Conservation (phyloP, 208 protist genomes). For the Phytomonas serpens region DNA sequence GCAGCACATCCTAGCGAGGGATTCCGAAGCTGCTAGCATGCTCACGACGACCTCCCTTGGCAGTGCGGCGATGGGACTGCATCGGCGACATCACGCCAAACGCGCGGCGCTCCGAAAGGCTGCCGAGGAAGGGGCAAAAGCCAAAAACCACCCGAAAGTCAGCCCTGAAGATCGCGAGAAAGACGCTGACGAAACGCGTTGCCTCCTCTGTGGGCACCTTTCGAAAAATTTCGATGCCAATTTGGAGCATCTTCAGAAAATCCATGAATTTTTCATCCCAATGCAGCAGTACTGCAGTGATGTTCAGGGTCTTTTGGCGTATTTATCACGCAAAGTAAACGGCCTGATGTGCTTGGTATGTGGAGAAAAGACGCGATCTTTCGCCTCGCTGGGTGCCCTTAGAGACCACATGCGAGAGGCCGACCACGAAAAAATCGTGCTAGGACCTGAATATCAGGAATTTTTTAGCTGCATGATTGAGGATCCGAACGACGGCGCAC, state of each 20-base stretch:
- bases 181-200: slow-evolving; percentile 68
- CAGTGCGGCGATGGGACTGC: slow-evolving; percentile 81
- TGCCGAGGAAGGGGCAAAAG: slow-evolving; percentile 6
- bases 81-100: slow-evolving; percentile 82
- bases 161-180: slow-evolving; percentile 62
- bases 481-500: slow-evolving; percentile 30
- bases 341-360: slow-evolving; percentile 86
- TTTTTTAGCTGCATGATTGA: slow-evolving; percentile 71
- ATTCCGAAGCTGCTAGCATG: slow-evolving; percentile 72
- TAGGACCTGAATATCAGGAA: slow-evolving; percentile 75
- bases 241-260: slow-evolving; percentile 39
- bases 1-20: slow-evolving; percentile 79
- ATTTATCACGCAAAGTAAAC: slow-evolving; percentile 83
- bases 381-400: slow-evolving; percentile 62
- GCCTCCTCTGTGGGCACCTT: slow-evolving; percentile 71
- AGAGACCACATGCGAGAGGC: slow-evolving; percentile 81
- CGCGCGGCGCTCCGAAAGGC: slow-evolving; percentile 13
- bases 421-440: slow-evolving; percentile 69
- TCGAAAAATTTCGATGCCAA: slow-evolving; percentile 43
- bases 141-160: slow-evolving; percentile 34
- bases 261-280: slow-evolving; percentile 77
- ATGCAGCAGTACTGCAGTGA: slow-evolving; percentile 58
- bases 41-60: slow-evolving; percentile 79
- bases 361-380: slow-evolving; percentile 68
- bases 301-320: slow-evolving; percentile 46